phyloP scores from a whole-genome alignment of 2,329 filamentous ascomycete genomes.

The Botrytis deweyae region DNA sequence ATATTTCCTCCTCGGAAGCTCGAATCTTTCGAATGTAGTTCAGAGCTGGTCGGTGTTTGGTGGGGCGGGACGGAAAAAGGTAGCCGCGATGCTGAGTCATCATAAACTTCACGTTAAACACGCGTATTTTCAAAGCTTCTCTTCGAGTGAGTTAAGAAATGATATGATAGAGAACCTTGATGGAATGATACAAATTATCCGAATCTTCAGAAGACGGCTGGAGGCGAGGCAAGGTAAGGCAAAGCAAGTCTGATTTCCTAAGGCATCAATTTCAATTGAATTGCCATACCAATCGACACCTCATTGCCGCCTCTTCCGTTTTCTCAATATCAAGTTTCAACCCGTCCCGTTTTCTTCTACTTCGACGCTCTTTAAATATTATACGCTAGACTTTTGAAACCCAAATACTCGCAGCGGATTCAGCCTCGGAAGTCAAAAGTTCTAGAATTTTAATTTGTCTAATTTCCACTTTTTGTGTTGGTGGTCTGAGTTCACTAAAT shows the following conservation, averaged over 20 bases:
- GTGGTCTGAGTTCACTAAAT: not conserved
- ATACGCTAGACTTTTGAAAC: too few relatives aligned
- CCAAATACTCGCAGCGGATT: not conserved
- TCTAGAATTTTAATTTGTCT: too few relatives aligned
- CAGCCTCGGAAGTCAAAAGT: not conserved
- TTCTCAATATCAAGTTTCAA: not conserved
- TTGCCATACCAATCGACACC: not conserved
- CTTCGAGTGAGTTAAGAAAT: not conserved
- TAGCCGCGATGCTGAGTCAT: slow-evolving; percentile 8
- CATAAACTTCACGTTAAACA: slow-evolving; percentile 1
- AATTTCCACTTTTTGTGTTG: not conserved
- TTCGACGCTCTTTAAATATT: not conserved
- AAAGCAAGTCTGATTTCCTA: not conserved
- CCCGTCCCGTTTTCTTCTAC: not conserved
- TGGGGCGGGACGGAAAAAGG: not conserved
- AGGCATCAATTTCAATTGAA: not conserved
- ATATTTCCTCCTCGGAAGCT: not conserved
- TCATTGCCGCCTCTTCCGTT: not conserved
- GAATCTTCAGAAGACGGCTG: not conserved
- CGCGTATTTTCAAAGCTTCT: not conserved
- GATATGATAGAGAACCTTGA: not conserved
- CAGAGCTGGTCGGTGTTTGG: too few relatives aligned
- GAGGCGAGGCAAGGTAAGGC: not conserved
- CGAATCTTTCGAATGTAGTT: not conserved
- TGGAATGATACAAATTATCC: not conserved